phyloP scores from a whole-genome alignment of 2,329 filamentous ascomycete genomes.

The Beauveria sp. region DNA sequence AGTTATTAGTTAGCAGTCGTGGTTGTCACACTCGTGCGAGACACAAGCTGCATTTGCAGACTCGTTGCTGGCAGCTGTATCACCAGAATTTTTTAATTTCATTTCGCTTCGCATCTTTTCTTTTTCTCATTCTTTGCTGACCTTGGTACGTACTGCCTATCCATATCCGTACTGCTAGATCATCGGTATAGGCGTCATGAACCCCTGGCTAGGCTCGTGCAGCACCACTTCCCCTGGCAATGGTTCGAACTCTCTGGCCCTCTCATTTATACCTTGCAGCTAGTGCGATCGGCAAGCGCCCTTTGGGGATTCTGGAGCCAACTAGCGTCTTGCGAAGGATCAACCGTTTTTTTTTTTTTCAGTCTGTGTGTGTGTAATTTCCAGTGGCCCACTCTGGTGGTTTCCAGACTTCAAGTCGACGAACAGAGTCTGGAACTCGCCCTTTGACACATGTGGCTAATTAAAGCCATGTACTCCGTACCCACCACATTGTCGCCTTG shows the following conservation, averaged over 20 bases:
- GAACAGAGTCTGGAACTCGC: background rate
- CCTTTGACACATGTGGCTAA: background rate
- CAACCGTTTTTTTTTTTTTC: conserved; percentile 4
- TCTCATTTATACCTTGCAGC: background rate
- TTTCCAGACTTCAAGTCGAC: background rate
- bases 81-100: background rate
- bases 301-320: background rate
- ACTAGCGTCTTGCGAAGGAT: background rate
- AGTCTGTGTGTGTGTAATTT: background rate
- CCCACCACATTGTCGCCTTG: background rate
- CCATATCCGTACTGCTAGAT: too few species aligned
- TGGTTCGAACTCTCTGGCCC: conserved; percentile 1
- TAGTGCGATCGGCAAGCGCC: conserved; percentile 6
- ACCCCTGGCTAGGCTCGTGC: background rate
- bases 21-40: conserved; percentile 2
- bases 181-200: background rate
- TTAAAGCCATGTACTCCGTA: background rate
- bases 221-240: background rate
- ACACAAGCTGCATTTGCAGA: conserved; percentile 10
- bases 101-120: background rate
- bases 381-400: background rate
- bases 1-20: background rate
- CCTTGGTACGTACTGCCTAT: too few species aligned
- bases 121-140: background rate
- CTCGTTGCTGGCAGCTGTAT: background rate